Evolutionary conservation across 257 asterid genomes (phyloP), one percentile per base, ranked within the genome.

Genomic region (Jacaranda mimosifolia): DNA sequence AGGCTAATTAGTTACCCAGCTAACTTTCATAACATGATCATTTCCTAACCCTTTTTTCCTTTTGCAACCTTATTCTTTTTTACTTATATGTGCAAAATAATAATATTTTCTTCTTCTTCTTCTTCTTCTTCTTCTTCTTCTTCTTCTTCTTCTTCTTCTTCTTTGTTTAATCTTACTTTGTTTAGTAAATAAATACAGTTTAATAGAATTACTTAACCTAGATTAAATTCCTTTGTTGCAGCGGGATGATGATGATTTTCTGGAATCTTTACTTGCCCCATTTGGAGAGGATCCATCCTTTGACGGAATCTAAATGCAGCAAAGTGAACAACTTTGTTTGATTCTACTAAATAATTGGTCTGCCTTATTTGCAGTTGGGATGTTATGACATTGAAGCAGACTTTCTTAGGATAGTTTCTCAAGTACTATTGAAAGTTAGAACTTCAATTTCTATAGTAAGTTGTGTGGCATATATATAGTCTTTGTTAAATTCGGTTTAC

Each of bases 251-350:
- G 85, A 73, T 57, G 91, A 80, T 4, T 83, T 85, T 55, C 68
- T 85, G 64, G 87, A 79, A 26, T 83, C 87, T 51, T 65, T 87
- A 52, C 85, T 85, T 60, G 86, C 84, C 65, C 85, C 81, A 15
- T 83, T 60, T 68, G 78, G 42, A 63, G 86, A 70, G 13, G 85
- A 83, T 35, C 67, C 65, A 15, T 57, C 62, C 21, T 64, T 66
- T 32, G 70, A 42, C 32, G 86, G 76, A 70, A 62, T 85, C 9
- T 63, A 14, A 60, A 7, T 68, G 12, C 39, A 56, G 15, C 12
- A 38, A 21, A 38, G 10, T 10, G 14, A 35, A 12, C 43, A 59
- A 36, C 53, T 60, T 15, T 38, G 32, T 42, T 14, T 74, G 64
- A 38, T 57, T 43, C 15, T 18, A 57, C 63, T 43, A 9, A 32